Evolutionary conservation across 129 eudicot genomes (phyloP), one percentile per base, ranked within the genome.

Genomic region (Helichrysum umbraculigerum): DNA sequence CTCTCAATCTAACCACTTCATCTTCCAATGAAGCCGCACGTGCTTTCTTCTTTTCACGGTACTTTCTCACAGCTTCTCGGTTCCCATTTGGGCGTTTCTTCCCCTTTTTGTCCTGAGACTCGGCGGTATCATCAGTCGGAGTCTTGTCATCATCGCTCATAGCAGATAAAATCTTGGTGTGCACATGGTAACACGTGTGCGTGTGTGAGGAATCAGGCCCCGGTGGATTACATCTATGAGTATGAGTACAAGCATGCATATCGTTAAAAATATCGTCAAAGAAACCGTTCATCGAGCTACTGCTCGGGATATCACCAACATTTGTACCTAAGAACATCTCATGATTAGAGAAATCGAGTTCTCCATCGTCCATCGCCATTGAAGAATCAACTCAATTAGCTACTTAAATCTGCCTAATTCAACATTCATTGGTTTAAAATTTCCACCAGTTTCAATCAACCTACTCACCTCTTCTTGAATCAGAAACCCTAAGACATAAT

Each of bases 21-120:
- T 89, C 99, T 78, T 95, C 99, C 76, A 95, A 82, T 1, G 96
- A 94, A 25, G 97, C 99, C 5, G 92, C 73, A n/a, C 89, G 85
- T 1, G 97, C 99, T 65, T 95, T 95, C 88, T 95, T 95, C 89
- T 95, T 95, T 79, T 91, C 95, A 7, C 99, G 88, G 44, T 95
- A 95, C 91, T 95, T 95, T 32, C 92, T 84, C 67, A 95, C 99
- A 3, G 97, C 99, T 82, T 95, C 99, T 39, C 95, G 86, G 80
- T 95, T 95, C 0, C 97, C 96, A 41, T 76, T 65, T 0, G 96
- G 90, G 8, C 89, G 91, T 73, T 91, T 95, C 81, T 86, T 95
- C 5, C 76, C 51, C 33, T 84, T 91, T 58, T 86, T 87, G n/a
- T 85, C 96, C 0, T 77, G 82, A 0, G 96, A 95, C 83, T 95